Base-by-base conservation (phyloP, 108 stramenopile species). In the Nannochloropsis salina region DNA sequence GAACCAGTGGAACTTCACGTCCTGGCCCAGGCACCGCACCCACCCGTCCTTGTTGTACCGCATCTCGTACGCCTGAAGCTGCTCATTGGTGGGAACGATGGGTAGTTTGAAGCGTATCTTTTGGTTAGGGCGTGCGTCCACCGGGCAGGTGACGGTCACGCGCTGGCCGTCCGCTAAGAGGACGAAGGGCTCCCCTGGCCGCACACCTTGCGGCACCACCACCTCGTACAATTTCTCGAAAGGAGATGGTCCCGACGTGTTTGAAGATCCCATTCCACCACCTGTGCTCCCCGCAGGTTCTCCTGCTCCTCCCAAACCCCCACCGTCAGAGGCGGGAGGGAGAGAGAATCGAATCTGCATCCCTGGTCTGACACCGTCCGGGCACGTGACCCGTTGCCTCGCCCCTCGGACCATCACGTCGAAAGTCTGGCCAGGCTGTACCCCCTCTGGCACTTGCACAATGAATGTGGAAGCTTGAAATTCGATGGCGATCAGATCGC, bases 81-180 rank as follows among this genome's bases (percentile, higher is more conserved):
- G 89, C 5, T 84, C 86, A 85, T 90, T 84, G 42, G 85, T 87
- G 22, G 90, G 87, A 44, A 90, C 89, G 80, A 90, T 91, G 79
- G 90, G 90, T 42, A 91, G 87, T 86, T 88, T 84, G 90, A 91
- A 91, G 15, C 90, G 90, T 42, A 91, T 90, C 51, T 90, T 90
- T n/a, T 88, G 88, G n/a, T 90, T 89, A 40, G 90, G 90, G 10
- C 85, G 51, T 9, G 88, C 88, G 43, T 86, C 88, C 20, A 83
- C 85, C 9, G 90, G 90, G 83, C 90, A 91, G 86, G 90, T 90
- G 22, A 91, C 90, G 90, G 90, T 91, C 80, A 91, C 90, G 45
- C 90, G 86, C 80, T 88, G 87, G 9, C 84, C 84, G 83, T 85
- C 43, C 43, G 87, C 90, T 8, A 91, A 84, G 20, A 91, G 86